phyloP scores from a whole-genome alignment of 306 rosid genomes.

The Malus sylvestris region DNA sequence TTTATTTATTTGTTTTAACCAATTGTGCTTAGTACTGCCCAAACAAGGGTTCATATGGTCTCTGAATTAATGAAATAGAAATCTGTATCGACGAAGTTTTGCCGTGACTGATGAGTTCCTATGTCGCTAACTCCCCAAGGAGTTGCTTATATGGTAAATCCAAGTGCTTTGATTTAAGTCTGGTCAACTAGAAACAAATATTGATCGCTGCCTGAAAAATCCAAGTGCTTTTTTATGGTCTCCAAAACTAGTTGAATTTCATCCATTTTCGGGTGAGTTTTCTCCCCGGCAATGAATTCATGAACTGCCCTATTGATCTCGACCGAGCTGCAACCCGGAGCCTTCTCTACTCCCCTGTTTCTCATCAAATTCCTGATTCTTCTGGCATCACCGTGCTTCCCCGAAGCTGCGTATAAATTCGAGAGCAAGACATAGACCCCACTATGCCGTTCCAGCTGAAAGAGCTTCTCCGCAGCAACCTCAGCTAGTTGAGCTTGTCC shows the following conservation, averaged over 20 bases:
- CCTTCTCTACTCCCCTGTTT: slow-evolving; percentile 44
- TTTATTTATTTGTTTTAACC: slow-evolving; percentile 14
- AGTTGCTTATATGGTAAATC: not conserved
- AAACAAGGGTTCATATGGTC: slow-evolving; percentile 21
- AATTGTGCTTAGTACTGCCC: slow-evolving; percentile 20
- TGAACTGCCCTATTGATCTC: slow-evolving; percentile 46
- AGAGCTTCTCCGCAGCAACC: slow-evolving; percentile 45
- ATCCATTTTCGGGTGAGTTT: slow-evolving; percentile 37
- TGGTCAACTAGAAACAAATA: not conserved
- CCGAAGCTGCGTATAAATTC: slow-evolving; percentile 47
- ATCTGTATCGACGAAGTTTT: not conserved
- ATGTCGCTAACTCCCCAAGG: not conserved
- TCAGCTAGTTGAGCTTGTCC: slow-evolving; percentile 54
- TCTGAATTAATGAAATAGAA: slow-evolving; percentile 33
- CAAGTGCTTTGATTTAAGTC: not conserved
- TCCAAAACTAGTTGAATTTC: slow-evolving; percentile 49
- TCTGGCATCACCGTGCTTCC: slow-evolving; percentile 45
- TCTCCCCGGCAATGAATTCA: slow-evolving; percentile 66
- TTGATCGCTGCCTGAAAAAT: not conserved
- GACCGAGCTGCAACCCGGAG: slow-evolving; percentile 71
- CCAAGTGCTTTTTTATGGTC: slow-evolving; percentile 32
- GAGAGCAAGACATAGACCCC: slow-evolving; percentile 69
- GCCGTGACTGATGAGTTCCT: not conserved
- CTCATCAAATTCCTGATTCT: slow-evolving; percentile 58
- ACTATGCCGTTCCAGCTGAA: slow-evolving; percentile 36